These are phyloP conservation scores for Citeromyces matritensis DNA, from an alignment of 805 yeast genomes.

Conservation along the genomic window DNA sequence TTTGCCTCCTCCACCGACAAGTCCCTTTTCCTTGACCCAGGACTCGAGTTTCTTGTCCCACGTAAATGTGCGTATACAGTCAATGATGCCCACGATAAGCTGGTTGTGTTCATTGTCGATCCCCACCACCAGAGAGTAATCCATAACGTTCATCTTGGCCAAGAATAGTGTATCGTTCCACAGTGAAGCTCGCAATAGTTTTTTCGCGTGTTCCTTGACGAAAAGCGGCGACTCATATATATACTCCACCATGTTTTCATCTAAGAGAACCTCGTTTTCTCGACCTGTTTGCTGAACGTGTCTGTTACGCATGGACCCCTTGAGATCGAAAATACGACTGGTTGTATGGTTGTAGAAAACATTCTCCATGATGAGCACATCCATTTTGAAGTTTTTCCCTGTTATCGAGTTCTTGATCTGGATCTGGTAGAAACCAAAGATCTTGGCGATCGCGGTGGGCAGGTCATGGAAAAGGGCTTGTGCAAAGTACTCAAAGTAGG, in stretches of 20 bases:
- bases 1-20: constrained; percentile 57
- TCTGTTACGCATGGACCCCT: constrained; percentile 95
- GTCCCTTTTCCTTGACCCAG: constrained; percentile 94
- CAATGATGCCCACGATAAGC: constrained; percentile 85
- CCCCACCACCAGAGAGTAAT: constrained; percentile 89
- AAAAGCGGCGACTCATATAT: constrained; percentile 93
- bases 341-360: constrained; percentile 74
- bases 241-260: constrained; percentile 97
- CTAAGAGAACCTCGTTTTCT: constrained; percentile 85
- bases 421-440: constrained; percentile 91
- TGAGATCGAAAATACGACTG: constrained; percentile 81
- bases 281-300: constrained; percentile 94
- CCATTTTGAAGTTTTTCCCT: constrained; percentile 71
- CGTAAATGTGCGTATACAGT: constrained; percentile 88
- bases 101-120: constrained; percentile 57
- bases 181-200: constrained; percentile 69
- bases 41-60: constrained; percentile 98
- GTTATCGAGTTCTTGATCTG: constrained; percentile 69
- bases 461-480: constrained; percentile 90
- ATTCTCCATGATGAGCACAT: constrained; percentile 91
- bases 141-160: constrained; percentile 98
- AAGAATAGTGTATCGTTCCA: constrained; percentile 92
- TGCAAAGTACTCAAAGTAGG: constrained; percentile 90
- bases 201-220: constrained; percentile 84
- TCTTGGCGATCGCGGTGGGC: constrained; percentile 88